phyloP scores from a whole-genome alignment of 2,329 filamentous ascomycete species.

The Cryphonectria radicalis region DNA sequence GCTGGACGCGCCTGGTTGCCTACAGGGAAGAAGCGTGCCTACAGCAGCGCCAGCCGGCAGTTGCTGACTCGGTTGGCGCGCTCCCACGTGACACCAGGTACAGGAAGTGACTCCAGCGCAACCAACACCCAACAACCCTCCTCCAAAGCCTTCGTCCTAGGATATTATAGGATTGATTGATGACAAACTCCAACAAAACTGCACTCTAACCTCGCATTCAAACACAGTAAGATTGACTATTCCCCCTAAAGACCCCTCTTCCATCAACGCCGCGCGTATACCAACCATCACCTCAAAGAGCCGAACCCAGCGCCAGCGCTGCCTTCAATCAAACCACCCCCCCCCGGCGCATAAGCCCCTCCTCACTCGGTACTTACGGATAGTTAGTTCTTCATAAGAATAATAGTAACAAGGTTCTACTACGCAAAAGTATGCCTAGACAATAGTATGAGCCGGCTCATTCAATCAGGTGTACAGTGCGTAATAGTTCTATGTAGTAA shows the following conservation, averaged over 20 bases:
- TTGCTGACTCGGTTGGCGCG: slow-evolving; percentile 3
- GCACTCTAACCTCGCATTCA: too few species aligned
- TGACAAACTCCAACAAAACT: background rate
- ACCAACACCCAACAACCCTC: background rate
- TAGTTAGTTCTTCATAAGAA: background rate
- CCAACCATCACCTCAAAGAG: background rate
- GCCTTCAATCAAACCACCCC: background rate
- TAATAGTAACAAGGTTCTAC: background rate
- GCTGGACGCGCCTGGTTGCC: slow-evolving; percentile 19
- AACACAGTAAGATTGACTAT: background rate
- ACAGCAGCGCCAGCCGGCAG: background rate
- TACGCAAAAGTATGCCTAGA: background rate
- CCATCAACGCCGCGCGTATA: background rate
- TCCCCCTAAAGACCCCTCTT: too few species aligned
- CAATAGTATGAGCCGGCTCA: background rate
- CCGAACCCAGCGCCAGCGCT: background rate
- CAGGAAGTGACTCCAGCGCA: background rate
- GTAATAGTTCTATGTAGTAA: background rate
- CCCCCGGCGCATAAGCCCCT: background rate
- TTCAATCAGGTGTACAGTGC: background rate
- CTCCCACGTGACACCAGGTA: slow-evolving; percentile 20
- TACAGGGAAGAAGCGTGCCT: slow-evolving; percentile 23
- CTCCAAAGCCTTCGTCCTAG: background rate
- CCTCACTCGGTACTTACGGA: background rate
- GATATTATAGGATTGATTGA: background rate